Conservation (phyloP, 192 early-diverging fungal species). For the Dissophora globulifera region DNA sequence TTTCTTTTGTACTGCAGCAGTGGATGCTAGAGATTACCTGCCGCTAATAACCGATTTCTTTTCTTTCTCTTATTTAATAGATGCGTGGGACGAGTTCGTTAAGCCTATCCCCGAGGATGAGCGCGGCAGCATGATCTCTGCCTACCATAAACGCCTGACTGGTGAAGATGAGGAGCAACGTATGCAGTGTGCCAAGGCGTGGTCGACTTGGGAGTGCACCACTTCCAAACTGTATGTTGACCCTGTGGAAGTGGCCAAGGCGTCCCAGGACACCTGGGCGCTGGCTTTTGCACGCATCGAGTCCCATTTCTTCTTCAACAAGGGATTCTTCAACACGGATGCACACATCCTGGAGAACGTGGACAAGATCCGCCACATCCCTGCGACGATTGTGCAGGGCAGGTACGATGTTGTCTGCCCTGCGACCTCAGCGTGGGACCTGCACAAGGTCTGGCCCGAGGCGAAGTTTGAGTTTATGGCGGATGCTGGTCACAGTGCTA, state of each 20-base stretch:
- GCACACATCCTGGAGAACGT: conserved; percentile 71
- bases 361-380: conserved; percentile 73
- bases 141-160: conserved; percentile 75
- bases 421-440: conserved; percentile 48
- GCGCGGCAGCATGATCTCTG: conserved; percentile 67
- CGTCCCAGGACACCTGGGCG: conserved; percentile 67
- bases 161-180: conserved; percentile 59
- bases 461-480: conserved; percentile 72
- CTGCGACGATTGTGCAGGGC: conserved; percentile 68
- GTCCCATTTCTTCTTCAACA: conserved; percentile 74
- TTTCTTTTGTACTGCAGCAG: too few species aligned
- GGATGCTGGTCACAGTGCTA: conserved; percentile 73
- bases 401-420: conserved; percentile 50
- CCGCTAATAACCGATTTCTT: not conserved
- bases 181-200: conserved; percentile 64
- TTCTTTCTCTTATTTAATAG: conserved; percentile 21
- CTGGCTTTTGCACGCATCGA: conserved; percentile 79
- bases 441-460: conserved; percentile 68
- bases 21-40: conserved; percentile 22
- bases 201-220: conserved; percentile 65
- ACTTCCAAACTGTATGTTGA: conserved; percentile 66
- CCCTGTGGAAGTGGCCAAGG: conserved; percentile 65
- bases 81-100: conserved; percentile 68
- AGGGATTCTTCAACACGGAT: conserved; percentile 74
- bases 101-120: conserved; percentile 69